Base-by-base conservation (phyloP, 139 green algal genomes). In the Monoraphidium neglectum region DNA sequence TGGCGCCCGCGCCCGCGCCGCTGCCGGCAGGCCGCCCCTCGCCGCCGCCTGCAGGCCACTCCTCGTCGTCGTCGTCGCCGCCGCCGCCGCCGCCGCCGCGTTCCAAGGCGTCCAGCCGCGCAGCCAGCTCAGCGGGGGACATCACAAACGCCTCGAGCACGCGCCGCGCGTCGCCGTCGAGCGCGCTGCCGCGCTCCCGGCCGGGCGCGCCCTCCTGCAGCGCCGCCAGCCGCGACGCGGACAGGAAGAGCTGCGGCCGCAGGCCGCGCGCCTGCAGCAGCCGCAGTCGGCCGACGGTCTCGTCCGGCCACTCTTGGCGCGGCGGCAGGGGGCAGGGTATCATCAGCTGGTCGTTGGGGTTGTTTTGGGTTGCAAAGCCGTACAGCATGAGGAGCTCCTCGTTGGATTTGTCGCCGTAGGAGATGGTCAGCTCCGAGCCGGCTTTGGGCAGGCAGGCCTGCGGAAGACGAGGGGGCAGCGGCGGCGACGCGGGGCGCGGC, bases 331-430 rank as follows among this genome's bases (percentile, higher is more conserved):
- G 90, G 71, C 82, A 92, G 61, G 72, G 65, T 56, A 96, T 47
- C 84, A 92, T 95, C 38, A 96, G 78, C 38, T 74, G 47, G 60
- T 97, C 92, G 78, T 90, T 30, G 0, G 88, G 82, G 77, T 95
- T 95, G 68, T 78, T 43, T 2, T 78, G 60, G 56, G 83, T 6
- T 1, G 87, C 82, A 79, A 97, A 96, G 23, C 93, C 93, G 74
- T 97, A 93, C 35, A 90, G 77, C 62, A 95, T 88, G 35, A 97
- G 82, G 73, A 97, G 78, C 84, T 96, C 88, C 77, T 97, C 93
- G 36, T 97, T 96, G 70, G 77, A 83, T 70, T 87, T 88, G 70
- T 88, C 83, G 33, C 81, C 81, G 35, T 90, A 90, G 51, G 28
- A 79, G 63, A 90, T 90, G 56, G 64, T 83, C 24, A 96, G 40